A percentile compares a stretch with the other conserved stretches of the same genome.
Evolutionary conservation across 2,329 filamentous ascomycete species (phyloP).

Genomic region (Pseudopithomyces chartarum): DNA sequence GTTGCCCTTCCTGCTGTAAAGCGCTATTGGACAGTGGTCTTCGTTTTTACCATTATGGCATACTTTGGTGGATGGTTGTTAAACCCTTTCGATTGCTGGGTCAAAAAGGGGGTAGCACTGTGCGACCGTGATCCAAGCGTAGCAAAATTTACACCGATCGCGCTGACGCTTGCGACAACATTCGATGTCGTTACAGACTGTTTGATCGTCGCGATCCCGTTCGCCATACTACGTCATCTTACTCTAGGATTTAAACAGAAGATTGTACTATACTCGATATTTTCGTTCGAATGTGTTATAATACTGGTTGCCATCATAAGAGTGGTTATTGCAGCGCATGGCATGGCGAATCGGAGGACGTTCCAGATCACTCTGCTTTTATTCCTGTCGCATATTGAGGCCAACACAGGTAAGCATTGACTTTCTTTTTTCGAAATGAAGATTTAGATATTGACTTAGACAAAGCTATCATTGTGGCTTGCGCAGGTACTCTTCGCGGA

Average conservation of each 20-base stretch:
- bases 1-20: neutral
- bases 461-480: conserved; percentile 11
- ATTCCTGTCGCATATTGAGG: conserved; percentile 9
- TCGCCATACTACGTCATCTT: conserved; percentile 7
- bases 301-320: conserved; percentile 8
- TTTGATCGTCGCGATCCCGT: conserved; percentile 12
- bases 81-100: conserved; percentile 8
- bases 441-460: neutral
- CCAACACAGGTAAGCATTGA: conserved; percentile 7
- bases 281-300: conserved; percentile 9
- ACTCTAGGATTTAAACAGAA: conserved; percentile 1
- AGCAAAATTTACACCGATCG: conserved; percentile 3
- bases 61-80: conserved; percentile 3
- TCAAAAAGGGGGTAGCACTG: neutral
- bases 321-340: neutral
- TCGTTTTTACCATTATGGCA: neutral
- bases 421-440: too few species aligned
- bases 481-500: conserved; percentile 6
- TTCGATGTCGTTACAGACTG: conserved; percentile 8
- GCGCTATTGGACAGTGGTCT: conserved; percentile 5
- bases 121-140: conserved; percentile 6
- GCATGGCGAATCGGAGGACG: neutral
- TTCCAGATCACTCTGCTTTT: conserved; percentile 8
- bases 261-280: conserved; percentile 8
- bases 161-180: conserved; percentile 6